Percentiles rank a stretch among this genome's conserved stretches.
These are phyloP conservation scores for Endocalyx cinctus DNA, from an alignment of 2,329 filamentous ascomycete species.

Conservation along the genomic window DNA sequence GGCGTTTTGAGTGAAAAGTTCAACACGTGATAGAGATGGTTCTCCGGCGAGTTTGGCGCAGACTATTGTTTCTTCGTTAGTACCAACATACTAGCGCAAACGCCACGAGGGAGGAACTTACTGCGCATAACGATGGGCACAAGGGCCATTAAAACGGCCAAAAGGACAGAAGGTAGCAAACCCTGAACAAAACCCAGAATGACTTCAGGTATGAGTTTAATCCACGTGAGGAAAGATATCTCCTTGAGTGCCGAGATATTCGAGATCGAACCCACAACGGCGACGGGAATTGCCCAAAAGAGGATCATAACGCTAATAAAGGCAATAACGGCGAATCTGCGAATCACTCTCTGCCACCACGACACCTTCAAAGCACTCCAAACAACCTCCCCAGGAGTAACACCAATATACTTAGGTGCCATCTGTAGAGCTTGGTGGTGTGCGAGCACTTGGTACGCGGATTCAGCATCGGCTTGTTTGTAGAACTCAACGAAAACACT, in stretches of 20 bases:
- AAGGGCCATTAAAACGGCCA: slow-evolving; percentile 81
- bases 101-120: slow-evolving; percentile 34
- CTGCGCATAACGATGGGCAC: slow-evolving; percentile 77
- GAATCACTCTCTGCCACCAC: slow-evolving; percentile 80
- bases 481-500: slow-evolving; percentile 91
- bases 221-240: slow-evolving; percentile 65
- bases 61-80: slow-evolving; percentile 38
- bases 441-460: slow-evolving; percentile 78
- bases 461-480: slow-evolving; percentile 76
- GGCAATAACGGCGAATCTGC: slow-evolving; percentile 62
- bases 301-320: slow-evolving; percentile 75
- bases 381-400: slow-evolving; percentile 77
- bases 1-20: slow-evolving; percentile 83
- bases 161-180: slow-evolving; percentile 72
- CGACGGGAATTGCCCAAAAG: slow-evolving; percentile 78
- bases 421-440: slow-evolving; percentile 87
- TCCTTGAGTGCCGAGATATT: slow-evolving; percentile 69
- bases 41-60: slow-evolving; percentile 78
- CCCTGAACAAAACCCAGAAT: slow-evolving; percentile 82
- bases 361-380: slow-evolving; percentile 81
- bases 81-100: slow-evolving; percentile 3
- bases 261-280: slow-evolving; percentile 77
- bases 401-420: slow-evolving; percentile 77
- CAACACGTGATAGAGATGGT: slow-evolving; percentile 72
- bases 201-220: slow-evolving; percentile 62